These are phyloP conservation scores for Sporothrix curviconia DNA, from an alignment of 2,329 filamentous ascomycete genomes.

Conservation along the genomic window DNA sequence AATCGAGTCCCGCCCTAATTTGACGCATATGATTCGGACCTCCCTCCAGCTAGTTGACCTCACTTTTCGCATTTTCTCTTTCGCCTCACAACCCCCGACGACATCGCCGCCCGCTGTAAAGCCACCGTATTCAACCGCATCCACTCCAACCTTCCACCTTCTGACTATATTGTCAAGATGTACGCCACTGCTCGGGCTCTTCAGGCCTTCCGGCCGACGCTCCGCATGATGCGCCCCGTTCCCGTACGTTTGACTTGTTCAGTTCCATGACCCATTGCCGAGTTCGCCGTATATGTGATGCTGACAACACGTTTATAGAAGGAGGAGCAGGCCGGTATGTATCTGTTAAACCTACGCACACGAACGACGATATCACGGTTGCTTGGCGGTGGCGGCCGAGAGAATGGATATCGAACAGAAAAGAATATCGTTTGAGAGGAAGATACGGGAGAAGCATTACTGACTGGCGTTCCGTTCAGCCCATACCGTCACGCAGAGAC, in stretches of 20 bases:
- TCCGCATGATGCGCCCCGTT: slow-evolving; percentile 61
- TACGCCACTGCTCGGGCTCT: slow-evolving; percentile 55
- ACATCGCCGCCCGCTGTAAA: background rate
- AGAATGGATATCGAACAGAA: no score
- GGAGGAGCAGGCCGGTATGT: slow-evolving; percentile 63
- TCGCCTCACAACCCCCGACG: background rate
- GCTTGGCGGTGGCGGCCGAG: no score
- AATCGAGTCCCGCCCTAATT: slow-evolving; percentile 18
- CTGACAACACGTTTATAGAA: slow-evolving; percentile 40
- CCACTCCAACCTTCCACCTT: slow-evolving; percentile 18
- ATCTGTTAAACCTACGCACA: slow-evolving; percentile 3
- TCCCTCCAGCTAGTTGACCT: slow-evolving; percentile 17
- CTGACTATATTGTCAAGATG: slow-evolving; percentile 41
- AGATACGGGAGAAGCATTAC: background rate
- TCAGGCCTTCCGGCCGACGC: slow-evolving; percentile 60
- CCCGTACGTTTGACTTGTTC: slow-evolving; percentile 53
- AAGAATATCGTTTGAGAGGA: no score
- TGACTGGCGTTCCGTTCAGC: slow-evolving; percentile 45
- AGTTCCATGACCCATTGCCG: background rate
- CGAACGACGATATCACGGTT: background rate
- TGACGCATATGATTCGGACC: slow-evolving; percentile 14
- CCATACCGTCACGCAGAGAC: slow-evolving; percentile 92
- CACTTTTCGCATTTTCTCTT: slow-evolving; percentile 14
- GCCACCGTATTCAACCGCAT: slow-evolving; percentile 21
- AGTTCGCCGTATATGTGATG: slow-evolving; percentile 12